Conservation (phyloP, 2,329 filamentous ascomycete species). For the Mycosphaerelloides madeirae region DNA sequence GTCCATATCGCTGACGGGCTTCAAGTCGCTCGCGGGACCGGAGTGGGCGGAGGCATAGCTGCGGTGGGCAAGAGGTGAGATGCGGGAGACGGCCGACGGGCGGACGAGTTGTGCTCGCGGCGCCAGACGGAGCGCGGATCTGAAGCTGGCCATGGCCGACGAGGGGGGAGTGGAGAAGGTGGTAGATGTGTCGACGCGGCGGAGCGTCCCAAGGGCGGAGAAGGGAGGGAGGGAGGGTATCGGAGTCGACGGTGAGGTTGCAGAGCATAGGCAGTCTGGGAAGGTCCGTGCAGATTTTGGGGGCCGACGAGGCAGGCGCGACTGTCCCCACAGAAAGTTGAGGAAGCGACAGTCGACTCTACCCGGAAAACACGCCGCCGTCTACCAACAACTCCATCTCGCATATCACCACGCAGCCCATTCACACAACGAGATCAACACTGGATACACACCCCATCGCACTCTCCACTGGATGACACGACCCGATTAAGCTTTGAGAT, state of each 20-base stretch:
- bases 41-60: constrained; percentile 19
- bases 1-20: constrained; percentile 24
- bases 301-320: too few species aligned
- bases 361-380: too few species aligned
- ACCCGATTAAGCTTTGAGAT: too few species aligned
- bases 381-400: too few species aligned
- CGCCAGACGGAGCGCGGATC: constrained; percentile 23
- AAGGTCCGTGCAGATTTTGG: too few species aligned
- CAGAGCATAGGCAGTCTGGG: background rate
- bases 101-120: constrained; percentile 28
- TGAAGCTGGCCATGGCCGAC: constrained; percentile 24
- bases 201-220: background rate
- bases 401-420: too few species aligned
- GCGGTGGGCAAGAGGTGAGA: constrained; percentile 21
- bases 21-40: constrained; percentile 21
- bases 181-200: constrained; percentile 1
- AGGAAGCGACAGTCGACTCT: too few species aligned
- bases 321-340: too few species aligned
- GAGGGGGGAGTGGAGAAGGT: background rate
- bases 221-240: background rate
- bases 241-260: background rate
- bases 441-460: too few species aligned
- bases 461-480: too few species aligned
- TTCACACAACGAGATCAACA: too few species aligned
- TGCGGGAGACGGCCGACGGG: constrained; percentile 19